Conservation (phyloP, 257 asterid species). For the Nicotiana otophora region DNA sequence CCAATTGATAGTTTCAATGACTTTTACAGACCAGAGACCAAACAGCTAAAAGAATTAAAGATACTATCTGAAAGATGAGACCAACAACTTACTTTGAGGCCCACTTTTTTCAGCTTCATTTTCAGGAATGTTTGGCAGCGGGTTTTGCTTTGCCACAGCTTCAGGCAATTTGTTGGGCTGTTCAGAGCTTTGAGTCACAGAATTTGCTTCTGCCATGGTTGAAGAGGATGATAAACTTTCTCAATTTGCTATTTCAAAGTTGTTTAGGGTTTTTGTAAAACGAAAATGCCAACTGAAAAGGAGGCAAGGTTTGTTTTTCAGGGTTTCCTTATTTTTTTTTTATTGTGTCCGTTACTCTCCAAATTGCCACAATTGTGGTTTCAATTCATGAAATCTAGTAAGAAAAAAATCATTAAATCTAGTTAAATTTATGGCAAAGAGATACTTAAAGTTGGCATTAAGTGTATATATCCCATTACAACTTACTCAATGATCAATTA, state of each 20-base stretch:
- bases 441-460: too few relatives aligned
- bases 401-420: too few relatives aligned
- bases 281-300: not conserved
- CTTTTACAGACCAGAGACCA: not conserved
- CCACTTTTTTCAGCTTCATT: not conserved
- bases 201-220: not conserved
- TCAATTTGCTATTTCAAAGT: not conserved
- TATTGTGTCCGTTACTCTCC: too few relatives aligned
- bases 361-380: too few relatives aligned
- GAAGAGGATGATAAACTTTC: not conserved
- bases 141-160: not conserved
- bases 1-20: not conserved
- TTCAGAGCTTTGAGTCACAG: not conserved
- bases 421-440: too few relatives aligned
- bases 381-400: too few relatives aligned
- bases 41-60: not conserved
- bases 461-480: too few relatives aligned
- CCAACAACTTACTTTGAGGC: not conserved
- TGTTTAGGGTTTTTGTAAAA: not conserved
- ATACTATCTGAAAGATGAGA: not conserved
- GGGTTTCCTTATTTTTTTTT: too few relatives aligned
- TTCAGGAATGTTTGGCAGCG: not conserved
- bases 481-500: too few relatives aligned
- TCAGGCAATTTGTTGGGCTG: not conserved
- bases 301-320: not conserved